phyloP scores from a whole-genome alignment of 352 stramenopile genomes.

The Saprolegnia diclina region DNA sequence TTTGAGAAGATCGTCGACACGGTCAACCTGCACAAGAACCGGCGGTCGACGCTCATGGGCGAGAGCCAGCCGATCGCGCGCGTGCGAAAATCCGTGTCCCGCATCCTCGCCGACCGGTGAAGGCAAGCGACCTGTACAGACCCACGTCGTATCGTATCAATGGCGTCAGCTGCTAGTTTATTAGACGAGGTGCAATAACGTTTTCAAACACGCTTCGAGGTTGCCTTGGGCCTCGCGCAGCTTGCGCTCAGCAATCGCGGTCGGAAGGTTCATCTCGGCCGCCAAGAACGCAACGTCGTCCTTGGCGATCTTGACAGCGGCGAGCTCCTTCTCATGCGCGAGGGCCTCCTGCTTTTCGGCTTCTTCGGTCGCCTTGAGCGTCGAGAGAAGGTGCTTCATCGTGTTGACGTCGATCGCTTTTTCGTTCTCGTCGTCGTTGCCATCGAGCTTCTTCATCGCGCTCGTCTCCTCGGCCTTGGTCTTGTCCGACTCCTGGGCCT shows the following conservation, averaged over 20 bases:
- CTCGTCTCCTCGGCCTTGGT: slow-evolving; percentile 77
- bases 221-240: slow-evolving; percentile 71
- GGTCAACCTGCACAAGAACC: slow-evolving; percentile 25
- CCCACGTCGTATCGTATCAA: background rate
- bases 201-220: slow-evolving; percentile 59
- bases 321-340: slow-evolving; percentile 72
- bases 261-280: slow-evolving; percentile 69
- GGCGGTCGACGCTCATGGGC: slow-evolving; percentile 7
- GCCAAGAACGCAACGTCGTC: slow-evolving; percentile 74
- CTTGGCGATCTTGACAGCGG: slow-evolving; percentile 75
- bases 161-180: slow-evolving; percentile 27
- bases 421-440: slow-evolving; percentile 74
- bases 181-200: slow-evolving; percentile 31
- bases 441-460: slow-evolving; percentile 69
- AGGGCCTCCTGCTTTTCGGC: slow-evolving; percentile 74
- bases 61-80: slow-evolving; percentile 2
- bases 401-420: slow-evolving; percentile 87
- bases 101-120: background rate
- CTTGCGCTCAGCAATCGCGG: slow-evolving; percentile 72
- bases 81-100: background rate
- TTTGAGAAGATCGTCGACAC: slow-evolving; percentile 23
- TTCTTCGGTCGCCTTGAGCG: slow-evolving; percentile 72
- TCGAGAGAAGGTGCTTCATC: slow-evolving; percentile 77
- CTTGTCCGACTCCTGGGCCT: slow-evolving; percentile 48
- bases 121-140: background rate